phyloP scores from a whole-genome alignment of 495 filamentous ascomycete species.

The Aspergillus ellipticus region DNA sequence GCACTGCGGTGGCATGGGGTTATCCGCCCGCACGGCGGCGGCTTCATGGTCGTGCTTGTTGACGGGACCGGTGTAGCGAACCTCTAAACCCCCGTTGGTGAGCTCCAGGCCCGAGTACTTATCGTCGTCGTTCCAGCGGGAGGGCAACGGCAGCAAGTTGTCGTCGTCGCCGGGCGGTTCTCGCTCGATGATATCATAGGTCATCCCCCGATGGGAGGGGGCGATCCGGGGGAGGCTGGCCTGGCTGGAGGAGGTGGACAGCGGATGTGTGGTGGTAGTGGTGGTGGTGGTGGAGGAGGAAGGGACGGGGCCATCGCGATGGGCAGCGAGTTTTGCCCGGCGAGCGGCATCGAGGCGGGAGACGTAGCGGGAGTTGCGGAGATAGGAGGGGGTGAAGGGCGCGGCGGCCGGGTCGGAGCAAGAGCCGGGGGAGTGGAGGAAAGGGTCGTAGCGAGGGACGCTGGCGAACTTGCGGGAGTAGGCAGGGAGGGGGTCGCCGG shows the following conservation, averaged over 20 bases:
- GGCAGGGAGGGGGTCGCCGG: constrained; percentile 42
- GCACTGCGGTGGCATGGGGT: constrained; percentile 86
- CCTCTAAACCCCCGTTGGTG: constrained; percentile 68
- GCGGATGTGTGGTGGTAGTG: too few species aligned
- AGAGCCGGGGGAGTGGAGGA: constrained; percentile 24
- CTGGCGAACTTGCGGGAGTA: constrained; percentile 62
- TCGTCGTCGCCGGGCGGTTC: constrained; percentile 56
- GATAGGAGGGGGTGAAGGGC: constrained; percentile 80
- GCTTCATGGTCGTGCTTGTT: constrained; percentile 77
- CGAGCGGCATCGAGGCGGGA: constrained; percentile 67
- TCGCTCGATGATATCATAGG: constrained; percentile 84
- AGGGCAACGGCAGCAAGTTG: constrained; percentile 64
- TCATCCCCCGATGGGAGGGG: constrained; percentile 74
- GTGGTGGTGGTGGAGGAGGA: constrained; percentile 40
- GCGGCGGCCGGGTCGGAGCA: constrained; percentile 24
- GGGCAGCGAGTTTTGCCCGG: constrained; percentile 54
- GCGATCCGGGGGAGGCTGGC: constrained; percentile 62
- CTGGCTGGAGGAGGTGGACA: constrained; percentile 59
- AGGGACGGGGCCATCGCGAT: constrained; percentile 40
- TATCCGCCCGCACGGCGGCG: constrained; percentile 77
- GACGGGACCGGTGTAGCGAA: constrained; percentile 63
- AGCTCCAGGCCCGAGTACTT: constrained; percentile 73
- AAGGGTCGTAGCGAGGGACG: constrained; percentile 37
- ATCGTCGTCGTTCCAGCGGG: constrained; percentile 76
- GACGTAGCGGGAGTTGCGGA: constrained; percentile 72